These are phyloP conservation scores for Sporisorium iseilematis-ciliati DNA, from an alignment of 1,284 basidiomycete genomes.

Conservation along the genomic window DNA sequence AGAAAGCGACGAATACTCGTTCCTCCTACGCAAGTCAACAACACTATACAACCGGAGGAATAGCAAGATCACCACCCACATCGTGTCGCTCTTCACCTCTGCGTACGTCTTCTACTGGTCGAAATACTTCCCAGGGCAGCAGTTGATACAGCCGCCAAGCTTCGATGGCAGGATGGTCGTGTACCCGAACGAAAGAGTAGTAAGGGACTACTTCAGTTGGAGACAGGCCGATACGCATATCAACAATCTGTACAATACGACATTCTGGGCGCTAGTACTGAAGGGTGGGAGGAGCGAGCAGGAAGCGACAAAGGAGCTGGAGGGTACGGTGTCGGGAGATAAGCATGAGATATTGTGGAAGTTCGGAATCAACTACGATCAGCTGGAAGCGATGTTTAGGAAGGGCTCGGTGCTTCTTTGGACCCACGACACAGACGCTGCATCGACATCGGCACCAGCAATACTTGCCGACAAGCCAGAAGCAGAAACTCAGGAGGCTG, in stretches of 20 bases:
- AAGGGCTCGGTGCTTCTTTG: constrained; percentile 89
- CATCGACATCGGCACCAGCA: background rate
- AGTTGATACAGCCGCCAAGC: constrained; percentile 82
- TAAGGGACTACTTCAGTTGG: constrained; percentile 95
- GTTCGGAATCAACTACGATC: constrained; percentile 90
- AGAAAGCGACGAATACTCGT: constrained; percentile 97
- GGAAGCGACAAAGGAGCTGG: constrained; percentile 79
- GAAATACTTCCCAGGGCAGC: constrained; percentile 79
- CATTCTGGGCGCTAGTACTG: constrained; percentile 92
- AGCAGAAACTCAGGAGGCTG: background rate
- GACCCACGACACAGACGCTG: constrained; percentile 42
- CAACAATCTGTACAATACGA: constrained; percentile 97
- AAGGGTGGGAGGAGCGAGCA: constrained; percentile 80
- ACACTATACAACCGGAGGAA: constrained; percentile 83
- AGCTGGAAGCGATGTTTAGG: constrained; percentile 79
- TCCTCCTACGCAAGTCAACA: constrained; percentile 83
- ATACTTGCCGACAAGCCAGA: background rate
- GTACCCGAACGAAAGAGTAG: constrained; percentile 80
- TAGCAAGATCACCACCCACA: constrained; percentile 86
- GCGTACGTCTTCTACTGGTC: constrained; percentile 90
- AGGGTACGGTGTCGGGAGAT: constrained; percentile 87
- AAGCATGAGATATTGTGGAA: constrained; percentile 89
- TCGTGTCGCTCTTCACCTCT: constrained; percentile 92
- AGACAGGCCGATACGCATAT: constrained; percentile 96
- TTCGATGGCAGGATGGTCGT: constrained; percentile 88